phyloP scores from a whole-genome alignment of 1,284 basidiomycete species.

The Cutaneotrichosporon sp. region DNA sequence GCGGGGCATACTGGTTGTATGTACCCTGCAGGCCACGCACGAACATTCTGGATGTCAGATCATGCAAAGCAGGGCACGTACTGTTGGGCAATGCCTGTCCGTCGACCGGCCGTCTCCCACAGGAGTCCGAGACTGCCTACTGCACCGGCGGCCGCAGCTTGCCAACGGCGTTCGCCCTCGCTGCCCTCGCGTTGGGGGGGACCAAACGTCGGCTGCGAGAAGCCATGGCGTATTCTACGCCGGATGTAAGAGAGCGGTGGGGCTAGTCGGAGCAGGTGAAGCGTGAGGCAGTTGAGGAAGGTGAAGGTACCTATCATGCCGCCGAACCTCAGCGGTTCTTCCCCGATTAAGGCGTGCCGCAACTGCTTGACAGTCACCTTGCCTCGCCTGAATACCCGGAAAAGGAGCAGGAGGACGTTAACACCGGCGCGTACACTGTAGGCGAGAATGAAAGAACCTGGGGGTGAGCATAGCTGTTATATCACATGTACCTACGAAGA shows the following conservation, averaged over 20 bases:
- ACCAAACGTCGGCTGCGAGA: conserved; percentile 39
- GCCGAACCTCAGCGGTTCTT: conserved; percentile 73
- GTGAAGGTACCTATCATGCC: conserved; percentile 76
- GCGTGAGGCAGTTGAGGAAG: conserved; percentile 70
- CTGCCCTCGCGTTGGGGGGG: conserved; percentile 54
- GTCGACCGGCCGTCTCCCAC: conserved; percentile 68
- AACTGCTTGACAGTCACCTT: conserved; percentile 58
- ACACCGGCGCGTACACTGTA: conserved; percentile 74
- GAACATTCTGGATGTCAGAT: conserved; percentile 36
- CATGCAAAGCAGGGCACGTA: conserved; percentile 20
- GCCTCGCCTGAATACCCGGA: conserved; percentile 55
- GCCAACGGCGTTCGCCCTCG: conserved; percentile 62
- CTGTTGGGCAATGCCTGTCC: conserved; percentile 80
- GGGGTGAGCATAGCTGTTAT: conserved; percentile 1
- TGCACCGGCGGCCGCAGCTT: conserved; percentile 80
- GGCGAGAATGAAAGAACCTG: conserved; percentile 72
- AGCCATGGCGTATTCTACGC: conserved; percentile 27
- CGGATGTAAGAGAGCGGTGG: conserved; percentile 55
- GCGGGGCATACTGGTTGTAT: conserved; percentile 49
- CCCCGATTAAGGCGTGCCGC: conserved; percentile 70
- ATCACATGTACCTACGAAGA: conserved; percentile 61
- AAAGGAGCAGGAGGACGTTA: conserved; percentile 68
- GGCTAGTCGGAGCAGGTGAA: conserved; percentile 75
- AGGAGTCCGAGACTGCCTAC: conserved; percentile 70
- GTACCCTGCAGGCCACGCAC: conserved; percentile 50